A percentile compares a stretch with the other conserved stretches of the same genome.
Evolutionary conservation across 1,284 basidiomycete species (phyloP).

Genomic region (Heterobasidion occidentale): DNA sequence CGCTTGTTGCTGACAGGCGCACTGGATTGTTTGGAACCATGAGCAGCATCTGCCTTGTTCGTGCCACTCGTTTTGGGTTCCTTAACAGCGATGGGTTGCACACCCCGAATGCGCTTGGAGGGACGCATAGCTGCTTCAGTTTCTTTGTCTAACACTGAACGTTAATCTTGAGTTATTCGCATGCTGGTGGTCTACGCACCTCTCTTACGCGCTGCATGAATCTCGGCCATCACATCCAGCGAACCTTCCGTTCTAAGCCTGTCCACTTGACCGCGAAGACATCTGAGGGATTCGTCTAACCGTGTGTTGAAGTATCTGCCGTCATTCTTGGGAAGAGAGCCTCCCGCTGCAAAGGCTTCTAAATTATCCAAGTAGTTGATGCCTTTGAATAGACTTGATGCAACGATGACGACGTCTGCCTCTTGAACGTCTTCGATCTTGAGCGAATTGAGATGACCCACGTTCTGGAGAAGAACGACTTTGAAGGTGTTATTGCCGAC

Average conservation of each 20-base stretch:
- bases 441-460: constrained; percentile 64
- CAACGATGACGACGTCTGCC: constrained; percentile 85
- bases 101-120: constrained; percentile 65
- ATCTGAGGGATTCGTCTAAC: constrained; percentile 53
- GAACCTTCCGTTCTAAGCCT: constrained; percentile 54
- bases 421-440: constrained; percentile 74
- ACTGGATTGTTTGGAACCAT: background rate
- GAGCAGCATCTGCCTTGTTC: constrained; percentile 24
- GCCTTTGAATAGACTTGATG: constrained; percentile 81
- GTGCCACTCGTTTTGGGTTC: constrained; percentile 25
- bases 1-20: background rate
- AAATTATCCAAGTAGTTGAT: constrained; percentile 72
- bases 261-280: constrained; percentile 61
- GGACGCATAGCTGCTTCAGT: constrained; percentile 11
- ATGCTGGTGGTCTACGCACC: constrained; percentile 30
- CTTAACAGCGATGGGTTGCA: constrained; percentile 29
- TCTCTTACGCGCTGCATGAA: constrained; percentile 51
- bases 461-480: constrained; percentile 65
- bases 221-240: constrained; percentile 48
- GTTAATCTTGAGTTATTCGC: constrained; percentile 2
- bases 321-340: constrained; percentile 57
- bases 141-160: constrained; percentile 12
- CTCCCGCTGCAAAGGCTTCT: constrained; percentile 59
- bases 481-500: constrained; percentile 51
- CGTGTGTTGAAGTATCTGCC: constrained; percentile 87